Evolutionary conservation across 2,329 filamentous ascomycete genomes (phyloP).

Genomic region (Trematosphaeria pertusa): DNA sequence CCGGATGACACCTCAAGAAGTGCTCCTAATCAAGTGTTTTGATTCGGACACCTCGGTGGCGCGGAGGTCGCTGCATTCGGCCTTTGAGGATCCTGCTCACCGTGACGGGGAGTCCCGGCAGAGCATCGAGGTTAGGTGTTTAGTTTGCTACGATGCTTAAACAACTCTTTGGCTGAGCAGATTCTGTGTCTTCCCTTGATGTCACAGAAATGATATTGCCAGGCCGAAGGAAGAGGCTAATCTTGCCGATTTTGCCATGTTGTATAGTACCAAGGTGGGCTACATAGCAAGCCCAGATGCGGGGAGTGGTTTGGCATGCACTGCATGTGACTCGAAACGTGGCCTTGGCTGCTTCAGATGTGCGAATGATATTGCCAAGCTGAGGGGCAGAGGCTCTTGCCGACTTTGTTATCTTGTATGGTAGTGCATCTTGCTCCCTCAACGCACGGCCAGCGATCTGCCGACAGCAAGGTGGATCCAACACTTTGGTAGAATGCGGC

Average conservation of each 20-base stretch:
- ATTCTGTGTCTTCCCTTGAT: constrained; percentile 4
- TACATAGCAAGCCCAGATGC: constrained; percentile 14
- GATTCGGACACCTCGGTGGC: constrained; percentile 26
- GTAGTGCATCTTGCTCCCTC: constrained; percentile 2
- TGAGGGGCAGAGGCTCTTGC: constrained; percentile 8
- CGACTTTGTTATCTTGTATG: constrained; percentile 5
- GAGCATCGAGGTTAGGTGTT: constrained; percentile 35
- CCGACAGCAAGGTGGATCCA: constrained; percentile 20
- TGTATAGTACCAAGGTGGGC: constrained; percentile 12
- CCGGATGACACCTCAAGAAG: constrained; percentile 26
- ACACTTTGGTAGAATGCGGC: constrained; percentile 25
- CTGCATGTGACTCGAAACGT: constrained; percentile 1
- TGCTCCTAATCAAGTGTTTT: constrained; percentile 36
- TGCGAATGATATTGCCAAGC: not conserved
- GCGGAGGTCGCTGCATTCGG: constrained; percentile 29
- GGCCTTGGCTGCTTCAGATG: not conserved
- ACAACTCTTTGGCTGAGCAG: constrained; percentile 8
- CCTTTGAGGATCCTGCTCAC: constrained; percentile 28
- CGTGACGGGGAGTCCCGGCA: constrained; percentile 22
- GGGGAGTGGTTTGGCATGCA: constrained; percentile 10
- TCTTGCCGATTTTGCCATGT: constrained; percentile 9
- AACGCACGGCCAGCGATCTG: constrained; percentile 9
- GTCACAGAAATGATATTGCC: constrained; percentile 7
- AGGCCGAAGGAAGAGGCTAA: constrained; percentile 6
- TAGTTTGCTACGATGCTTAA: constrained; percentile 27